Evolutionary conservation across 768 basidiomycete species (phyloP).

Genomic region (Psilocybe subaeruginosa): DNA sequence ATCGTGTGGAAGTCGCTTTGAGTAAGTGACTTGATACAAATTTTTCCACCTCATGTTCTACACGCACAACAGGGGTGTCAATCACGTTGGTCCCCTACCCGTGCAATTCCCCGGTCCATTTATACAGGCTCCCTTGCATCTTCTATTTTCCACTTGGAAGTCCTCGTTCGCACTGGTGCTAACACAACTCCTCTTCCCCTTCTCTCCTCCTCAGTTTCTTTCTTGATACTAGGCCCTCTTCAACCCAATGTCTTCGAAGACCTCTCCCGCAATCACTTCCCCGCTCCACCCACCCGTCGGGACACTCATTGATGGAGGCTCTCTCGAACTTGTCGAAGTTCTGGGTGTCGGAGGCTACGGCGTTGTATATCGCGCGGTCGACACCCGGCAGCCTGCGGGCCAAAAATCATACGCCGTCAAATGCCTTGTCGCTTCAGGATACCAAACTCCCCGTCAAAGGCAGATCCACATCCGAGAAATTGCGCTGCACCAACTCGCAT

Average conservation of each 20-base stretch:
- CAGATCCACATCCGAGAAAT: constrained; percentile 93
- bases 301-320: constrained; percentile 83
- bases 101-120: constrained; percentile 20
- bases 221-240: constrained; percentile 17
- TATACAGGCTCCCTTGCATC: constrained; percentile 25
- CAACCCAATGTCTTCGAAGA: constrained; percentile 38
- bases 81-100: constrained; percentile 38
- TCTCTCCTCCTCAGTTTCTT: constrained; percentile 21
- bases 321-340: constrained; percentile 86
- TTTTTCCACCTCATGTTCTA: constrained; percentile 78
- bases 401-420: constrained; percentile 87
- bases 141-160: constrained; percentile 40
- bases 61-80: constrained; percentile 58
- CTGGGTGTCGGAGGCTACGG: constrained; percentile 97
- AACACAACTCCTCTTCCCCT: constrained; percentile 31
- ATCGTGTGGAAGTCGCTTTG: constrained; percentile 40
- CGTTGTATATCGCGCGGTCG: constrained; percentile 90
- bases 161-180: constrained; percentile 51
- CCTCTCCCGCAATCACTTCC: constrained; percentile 37
- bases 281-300: constrained; percentile 68
- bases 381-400: constrained; percentile 49
- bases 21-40: constrained; percentile 39
- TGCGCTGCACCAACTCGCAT: constrained; percentile 78
- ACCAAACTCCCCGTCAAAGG: constrained; percentile 61
- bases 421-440: constrained; percentile 70